A percentile compares a stretch with the other conserved stretches of the same genome.
Conservation (phyloP, 441 rosid species). For the Jatropha podagrica region DNA sequence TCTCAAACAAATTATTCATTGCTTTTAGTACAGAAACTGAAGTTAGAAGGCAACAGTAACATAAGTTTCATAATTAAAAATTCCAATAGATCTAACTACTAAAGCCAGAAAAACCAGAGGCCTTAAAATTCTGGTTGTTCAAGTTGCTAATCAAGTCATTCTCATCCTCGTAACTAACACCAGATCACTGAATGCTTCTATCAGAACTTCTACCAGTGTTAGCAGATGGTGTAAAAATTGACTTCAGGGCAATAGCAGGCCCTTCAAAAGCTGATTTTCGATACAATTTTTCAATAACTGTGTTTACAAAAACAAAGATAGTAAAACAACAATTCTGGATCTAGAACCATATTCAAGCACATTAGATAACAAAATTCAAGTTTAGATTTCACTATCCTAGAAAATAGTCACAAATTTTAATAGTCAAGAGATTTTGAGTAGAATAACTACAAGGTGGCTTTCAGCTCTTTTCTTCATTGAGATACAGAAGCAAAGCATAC, state of each 20-base stretch:
- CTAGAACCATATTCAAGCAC: not conserved
- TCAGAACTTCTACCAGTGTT: not conserved
- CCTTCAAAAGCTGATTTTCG: not conserved
- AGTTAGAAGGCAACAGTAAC: not conserved
- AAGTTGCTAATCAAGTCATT: not conserved
- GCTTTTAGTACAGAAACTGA: not conserved
- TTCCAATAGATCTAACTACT: not conserved
- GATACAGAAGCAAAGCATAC: constrained; percentile 14
- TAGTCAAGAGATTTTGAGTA: not conserved
- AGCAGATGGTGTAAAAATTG: not conserved
- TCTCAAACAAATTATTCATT: too few species aligned
- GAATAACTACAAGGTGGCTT: not conserved
- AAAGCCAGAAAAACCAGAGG: not conserved
- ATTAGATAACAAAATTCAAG: not conserved
- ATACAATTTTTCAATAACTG: not conserved
- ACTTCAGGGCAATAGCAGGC: not conserved
- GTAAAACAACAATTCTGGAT: not conserved
- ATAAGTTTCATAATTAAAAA: not conserved
- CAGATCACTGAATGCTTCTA: not conserved
- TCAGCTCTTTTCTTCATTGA: constrained; percentile 3
- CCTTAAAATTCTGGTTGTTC: not conserved
- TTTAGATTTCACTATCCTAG: not conserved
- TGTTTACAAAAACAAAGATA: not conserved
- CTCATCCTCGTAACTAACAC: not conserved
- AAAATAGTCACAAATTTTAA: not conserved